Base-by-base conservation (phyloP, 2,329 filamentous ascomycete species). In the Massarina eburnea region DNA sequence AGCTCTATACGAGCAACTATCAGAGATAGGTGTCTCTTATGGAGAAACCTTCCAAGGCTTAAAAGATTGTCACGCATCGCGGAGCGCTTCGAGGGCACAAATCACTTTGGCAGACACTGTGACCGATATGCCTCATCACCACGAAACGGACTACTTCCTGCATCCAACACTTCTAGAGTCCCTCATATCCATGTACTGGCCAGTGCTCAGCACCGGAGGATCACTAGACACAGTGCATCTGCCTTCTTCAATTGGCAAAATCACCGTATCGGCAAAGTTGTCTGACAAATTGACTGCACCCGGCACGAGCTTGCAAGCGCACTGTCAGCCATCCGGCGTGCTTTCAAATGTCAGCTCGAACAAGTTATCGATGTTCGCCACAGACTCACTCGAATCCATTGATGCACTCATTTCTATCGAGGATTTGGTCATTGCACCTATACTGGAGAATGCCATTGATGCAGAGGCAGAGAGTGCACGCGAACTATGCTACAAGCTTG, bases 11-110 rank as follows among this genome's bases (percentile, higher is more conserved):
- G 66, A 76, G 2, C 55, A 62, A 12, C 70, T 82, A 8, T 57
- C 69, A 1, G 67, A 73, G 4, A 61, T 75, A 15, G 79, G 79
- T 0, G 76, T 78, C 0, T 63, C 68, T 1, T 82, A 82, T 49
- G 80, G 79, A 0, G 62, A 73, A 1, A 71, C 71, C 0, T 82
- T 83, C 65, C 77, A 79, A 56, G 75, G 77, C 3, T 53, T 83
- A 8, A 65, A 68, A 34, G 72, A 76, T 43, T 78, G 75, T 54
- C 68, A 67, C 18, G 73, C 75, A 4, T 71, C 67, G 9, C 54
- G 59, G 18, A 40, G 38, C 4, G 58, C 62, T 24, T 64, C 67
- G 2, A 52, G 66, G 3, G 58, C 60, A 4, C 39, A 47, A 10
- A 54, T 66, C 7, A 41, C 41, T 2, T 19, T 45, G 19, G 37